A percentile compares a stretch with the other conserved stretches of the same genome.
Evolutionary conservation across 140 eudicot species (phyloP).

Genomic region (Bidens hawaiensis): DNA sequence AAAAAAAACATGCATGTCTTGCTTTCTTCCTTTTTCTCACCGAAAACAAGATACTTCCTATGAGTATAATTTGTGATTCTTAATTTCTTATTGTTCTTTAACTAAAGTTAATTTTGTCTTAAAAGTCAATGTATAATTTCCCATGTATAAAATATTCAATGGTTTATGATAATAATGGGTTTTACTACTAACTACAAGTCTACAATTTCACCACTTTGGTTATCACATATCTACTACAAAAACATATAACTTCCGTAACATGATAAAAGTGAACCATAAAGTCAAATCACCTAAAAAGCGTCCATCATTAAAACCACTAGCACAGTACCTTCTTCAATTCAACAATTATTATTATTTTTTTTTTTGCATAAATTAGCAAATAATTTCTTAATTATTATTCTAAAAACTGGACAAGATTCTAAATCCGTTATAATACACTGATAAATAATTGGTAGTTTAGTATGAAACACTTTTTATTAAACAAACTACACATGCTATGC

Average conservation of each 20-base stretch:
- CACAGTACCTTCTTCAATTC: conserved; percentile 5
- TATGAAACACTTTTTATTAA: background rate
- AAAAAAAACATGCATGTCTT: too few species aligned
- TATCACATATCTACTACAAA: background rate
- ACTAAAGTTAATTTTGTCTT: too few species aligned
- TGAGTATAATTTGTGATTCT: too few species aligned
- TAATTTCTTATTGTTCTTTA: too few species aligned
- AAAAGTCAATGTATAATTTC: too few species aligned
- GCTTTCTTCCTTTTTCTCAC: too few species aligned
- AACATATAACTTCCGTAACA: conserved; percentile 9
- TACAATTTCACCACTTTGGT: conserved; percentile 15
- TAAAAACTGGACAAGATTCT: background rate
- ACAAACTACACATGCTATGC: background rate
- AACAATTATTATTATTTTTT: background rate
- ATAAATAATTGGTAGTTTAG: background rate
- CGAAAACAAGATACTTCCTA: too few species aligned
- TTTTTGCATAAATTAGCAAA: background rate
- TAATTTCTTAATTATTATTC: background rate
- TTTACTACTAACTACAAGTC: conserved; percentile 11
- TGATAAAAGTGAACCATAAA: conserved; percentile 31
- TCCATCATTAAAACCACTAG: conserved; percentile 22
- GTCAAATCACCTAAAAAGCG: conserved; percentile 22
- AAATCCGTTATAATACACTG: background rate
- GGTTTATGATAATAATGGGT: too few species aligned
- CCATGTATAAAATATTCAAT: too few species aligned